Conservation (phyloP, 2,329 filamentous ascomycete genomes). For the Pseudogymnoascus sp. region DNA sequence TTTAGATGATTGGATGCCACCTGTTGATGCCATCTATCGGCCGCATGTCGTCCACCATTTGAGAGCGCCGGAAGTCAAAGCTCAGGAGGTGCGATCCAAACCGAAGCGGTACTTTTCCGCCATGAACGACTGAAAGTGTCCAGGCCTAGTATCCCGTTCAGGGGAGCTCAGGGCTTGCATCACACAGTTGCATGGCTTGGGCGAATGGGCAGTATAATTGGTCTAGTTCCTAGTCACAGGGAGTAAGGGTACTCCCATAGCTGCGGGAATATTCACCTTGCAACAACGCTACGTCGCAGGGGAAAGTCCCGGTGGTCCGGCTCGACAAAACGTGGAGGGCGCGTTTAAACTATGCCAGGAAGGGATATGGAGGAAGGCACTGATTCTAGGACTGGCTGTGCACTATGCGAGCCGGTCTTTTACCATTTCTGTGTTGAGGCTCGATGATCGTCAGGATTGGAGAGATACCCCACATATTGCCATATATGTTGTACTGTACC, state of each 20-base stretch:
- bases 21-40: constrained; percentile 80
- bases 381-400: neutral
- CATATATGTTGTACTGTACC: constrained; percentile 2
- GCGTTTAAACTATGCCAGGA: neutral
- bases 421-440: constrained; percentile 1
- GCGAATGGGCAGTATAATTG: neutral
- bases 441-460: constrained; percentile 2
- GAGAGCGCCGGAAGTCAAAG: constrained; percentile 59
- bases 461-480: constrained; percentile 3
- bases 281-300: constrained; percentile 1
- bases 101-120: constrained; percentile 66
- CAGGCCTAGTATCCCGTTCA: neutral
- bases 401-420: neutral
- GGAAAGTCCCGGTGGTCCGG: constrained; percentile 1
- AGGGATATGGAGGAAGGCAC: neutral
- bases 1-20: constrained; percentile 86
- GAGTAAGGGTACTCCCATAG: neutral
- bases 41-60: constrained; percentile 93
- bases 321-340: neutral
- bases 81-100: constrained; percentile 55
- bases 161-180: neutral
- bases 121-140: neutral
- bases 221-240: neutral
- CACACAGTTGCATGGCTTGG: neutral
- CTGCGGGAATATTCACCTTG: neutral